Evolutionary conservation across 345 rosid species (phyloP).

Genomic region (Passiflora organensis): DNA sequence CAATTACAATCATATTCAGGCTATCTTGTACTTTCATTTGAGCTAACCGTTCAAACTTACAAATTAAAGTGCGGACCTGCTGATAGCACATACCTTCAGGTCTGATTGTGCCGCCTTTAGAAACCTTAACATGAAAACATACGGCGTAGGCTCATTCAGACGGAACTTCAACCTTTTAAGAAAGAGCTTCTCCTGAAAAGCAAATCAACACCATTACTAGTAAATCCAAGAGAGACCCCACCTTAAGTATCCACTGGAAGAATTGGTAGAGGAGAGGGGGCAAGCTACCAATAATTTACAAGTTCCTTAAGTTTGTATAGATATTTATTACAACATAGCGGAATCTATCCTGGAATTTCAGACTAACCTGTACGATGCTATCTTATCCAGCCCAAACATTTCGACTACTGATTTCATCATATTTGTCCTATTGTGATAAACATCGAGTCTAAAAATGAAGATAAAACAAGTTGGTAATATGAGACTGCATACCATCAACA

Average conservation of each 20-base stretch:
- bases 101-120: conserved; percentile 90
- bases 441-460: background rate
- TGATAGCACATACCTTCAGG: conserved; percentile 41
- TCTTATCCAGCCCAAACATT: too few relatives aligned
- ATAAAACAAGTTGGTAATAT: background rate
- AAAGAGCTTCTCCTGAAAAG: conserved; percentile 67
- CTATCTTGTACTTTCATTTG: too few relatives aligned
- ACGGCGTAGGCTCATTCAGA: conserved; percentile 75
- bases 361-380: too few relatives aligned
- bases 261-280: background rate
- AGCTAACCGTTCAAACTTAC: background rate
- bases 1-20: background rate
- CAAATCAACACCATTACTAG: conserved; percentile 9
- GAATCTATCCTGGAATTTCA: too few relatives aligned
- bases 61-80: conserved; percentile 6
- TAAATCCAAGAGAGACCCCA: background rate
- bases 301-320: too few relatives aligned
- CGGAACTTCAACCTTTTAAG: conserved; percentile 77
- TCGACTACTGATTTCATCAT: background rate
- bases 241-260: conserved; percentile 9
- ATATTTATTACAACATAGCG: too few relatives aligned
- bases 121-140: conserved; percentile 91
- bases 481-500: conserved; percentile 52
- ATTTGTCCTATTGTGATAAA: background rate
- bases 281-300: background rate